Evolutionary conservation across 495 filamentous ascomycete genomes (phyloP).

Genomic region (Talaromyces stipitatus): DNA sequence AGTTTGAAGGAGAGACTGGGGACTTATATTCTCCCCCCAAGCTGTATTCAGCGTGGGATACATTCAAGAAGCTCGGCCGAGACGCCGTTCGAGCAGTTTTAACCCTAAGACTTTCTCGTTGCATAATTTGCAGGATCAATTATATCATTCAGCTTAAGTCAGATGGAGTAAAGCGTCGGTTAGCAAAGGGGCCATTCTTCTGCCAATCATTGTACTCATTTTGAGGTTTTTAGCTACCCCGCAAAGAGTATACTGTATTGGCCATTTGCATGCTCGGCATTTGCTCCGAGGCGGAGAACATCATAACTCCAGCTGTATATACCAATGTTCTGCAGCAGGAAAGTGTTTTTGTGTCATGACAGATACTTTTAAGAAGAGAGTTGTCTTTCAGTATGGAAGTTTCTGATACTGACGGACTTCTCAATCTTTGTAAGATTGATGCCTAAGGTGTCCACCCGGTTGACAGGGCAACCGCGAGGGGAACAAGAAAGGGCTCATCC

Average conservation of each 20-base stretch:
- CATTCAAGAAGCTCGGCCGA: neutral
- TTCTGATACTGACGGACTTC: neutral
- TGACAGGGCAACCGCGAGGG: conserved; percentile 31
- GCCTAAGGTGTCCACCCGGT: conserved; percentile 10
- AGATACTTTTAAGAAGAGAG: too few species aligned
- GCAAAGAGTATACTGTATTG: neutral
- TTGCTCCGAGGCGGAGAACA: neutral
- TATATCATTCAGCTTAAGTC: neutral
- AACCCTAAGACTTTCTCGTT: neutral
- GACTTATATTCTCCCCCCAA: neutral
- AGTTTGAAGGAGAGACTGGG: neutral
- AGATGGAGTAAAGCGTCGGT: neutral
- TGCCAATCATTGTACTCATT: too few species aligned
- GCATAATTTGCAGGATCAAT: neutral
- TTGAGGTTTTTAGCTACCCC: neutral
- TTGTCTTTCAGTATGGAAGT: neutral
- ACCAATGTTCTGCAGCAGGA: too few species aligned
- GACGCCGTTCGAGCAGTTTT: neutral
- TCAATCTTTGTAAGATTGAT: neutral
- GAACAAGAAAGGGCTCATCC: neutral
- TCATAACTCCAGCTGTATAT: too few species aligned
- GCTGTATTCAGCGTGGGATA: neutral
- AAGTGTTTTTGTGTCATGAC: too few species aligned
- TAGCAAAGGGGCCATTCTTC: neutral
- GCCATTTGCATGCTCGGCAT: neutral